A percentile compares a stretch with the other conserved stretches of the same genome.
phyloP scores from a whole-genome alignment of 2,329 filamentous ascomycete species.

The Fusarium devonianum region DNA sequence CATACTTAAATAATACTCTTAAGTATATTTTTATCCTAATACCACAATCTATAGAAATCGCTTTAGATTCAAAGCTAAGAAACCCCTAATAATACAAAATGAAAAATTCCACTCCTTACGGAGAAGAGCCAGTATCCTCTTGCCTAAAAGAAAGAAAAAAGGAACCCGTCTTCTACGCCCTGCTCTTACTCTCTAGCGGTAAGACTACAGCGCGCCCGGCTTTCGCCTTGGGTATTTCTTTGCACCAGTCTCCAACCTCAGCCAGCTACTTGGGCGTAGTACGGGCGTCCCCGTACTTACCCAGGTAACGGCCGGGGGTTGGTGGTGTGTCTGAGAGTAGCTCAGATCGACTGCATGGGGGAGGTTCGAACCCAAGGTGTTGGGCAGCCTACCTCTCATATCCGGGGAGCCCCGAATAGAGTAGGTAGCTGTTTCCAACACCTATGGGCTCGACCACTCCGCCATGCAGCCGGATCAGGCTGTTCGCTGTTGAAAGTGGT shows the following conservation, averaged over 20 bases:
- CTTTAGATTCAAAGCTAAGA: no score
- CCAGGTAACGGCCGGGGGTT: slow-evolving; percentile 28
- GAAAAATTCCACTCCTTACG: no score
- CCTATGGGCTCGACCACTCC: slow-evolving; percentile 2
- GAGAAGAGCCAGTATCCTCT: background rate
- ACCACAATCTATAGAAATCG: no score
- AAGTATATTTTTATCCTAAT: no score
- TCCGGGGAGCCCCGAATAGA: no score
- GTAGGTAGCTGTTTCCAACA: slow-evolving; percentile 7
- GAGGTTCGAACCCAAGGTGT: slow-evolving; percentile 12
- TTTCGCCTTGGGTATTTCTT: slow-evolving; percentile 43
- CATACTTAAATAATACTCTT: no score
- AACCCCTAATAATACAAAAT: no score
- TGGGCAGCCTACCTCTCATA: slow-evolving; percentile 6
- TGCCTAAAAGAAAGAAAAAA: background rate
- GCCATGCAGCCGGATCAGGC: slow-evolving; percentile 1
- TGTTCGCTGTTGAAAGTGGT: slow-evolving; percentile 13
- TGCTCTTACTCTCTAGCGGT: slow-evolving; percentile 29
- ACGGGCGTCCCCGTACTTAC: slow-evolving; percentile 10
- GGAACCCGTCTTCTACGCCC: slow-evolving; percentile 11
- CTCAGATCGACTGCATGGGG: background rate
- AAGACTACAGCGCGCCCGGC: slow-evolving; percentile 41
- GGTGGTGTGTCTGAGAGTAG: slow-evolving; percentile 35
- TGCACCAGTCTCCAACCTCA: slow-evolving; percentile 37
- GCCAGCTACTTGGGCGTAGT: slow-evolving; percentile 1